A percentile compares a stretch with the other conserved stretches of the same genome.
phyloP scores from a whole-genome alignment of 2,329 filamentous ascomycete genomes.

The Calonectria montana region DNA sequence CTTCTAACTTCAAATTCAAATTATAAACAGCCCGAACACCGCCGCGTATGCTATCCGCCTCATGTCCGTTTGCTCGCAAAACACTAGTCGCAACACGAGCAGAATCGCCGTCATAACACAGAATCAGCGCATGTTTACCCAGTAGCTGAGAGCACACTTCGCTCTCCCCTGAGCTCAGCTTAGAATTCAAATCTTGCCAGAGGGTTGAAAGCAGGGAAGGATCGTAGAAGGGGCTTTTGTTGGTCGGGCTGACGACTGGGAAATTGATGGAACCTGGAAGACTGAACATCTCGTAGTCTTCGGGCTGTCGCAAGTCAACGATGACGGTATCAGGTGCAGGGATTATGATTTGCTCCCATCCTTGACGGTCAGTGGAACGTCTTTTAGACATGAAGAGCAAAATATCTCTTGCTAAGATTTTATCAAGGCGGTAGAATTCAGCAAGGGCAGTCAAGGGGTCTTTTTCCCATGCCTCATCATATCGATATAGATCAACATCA shows the following conservation, averaged over 20 bases:
- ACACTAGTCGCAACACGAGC: background rate
- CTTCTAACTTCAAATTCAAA: background rate
- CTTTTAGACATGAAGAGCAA: background rate
- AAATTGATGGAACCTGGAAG: background rate
- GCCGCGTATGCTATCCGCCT: background rate
- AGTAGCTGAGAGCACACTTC: background rate
- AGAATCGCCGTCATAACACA: background rate
- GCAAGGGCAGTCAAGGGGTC: background rate
- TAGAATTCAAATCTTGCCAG: background rate
- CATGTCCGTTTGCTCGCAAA: background rate
- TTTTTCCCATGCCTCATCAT: background rate
- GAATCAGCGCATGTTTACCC: background rate
- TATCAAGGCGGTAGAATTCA: background rate
- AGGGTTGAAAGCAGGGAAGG: background rate
- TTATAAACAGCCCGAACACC: background rate
- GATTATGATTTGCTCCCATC: slow-evolving; percentile 5
- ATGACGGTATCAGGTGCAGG: background rate
- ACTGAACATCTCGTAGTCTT: background rate
- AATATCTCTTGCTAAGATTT: background rate
- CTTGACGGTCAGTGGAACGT: background rate
- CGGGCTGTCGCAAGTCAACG: background rate
- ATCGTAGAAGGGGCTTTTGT: background rate
- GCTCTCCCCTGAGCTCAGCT: background rate
- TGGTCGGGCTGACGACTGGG: background rate
- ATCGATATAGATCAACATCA: background rate